These are phyloP conservation scores for Microthyrium microscopicum DNA, from an alignment of 2,329 filamentous ascomycete genomes.

Conservation along the genomic window DNA sequence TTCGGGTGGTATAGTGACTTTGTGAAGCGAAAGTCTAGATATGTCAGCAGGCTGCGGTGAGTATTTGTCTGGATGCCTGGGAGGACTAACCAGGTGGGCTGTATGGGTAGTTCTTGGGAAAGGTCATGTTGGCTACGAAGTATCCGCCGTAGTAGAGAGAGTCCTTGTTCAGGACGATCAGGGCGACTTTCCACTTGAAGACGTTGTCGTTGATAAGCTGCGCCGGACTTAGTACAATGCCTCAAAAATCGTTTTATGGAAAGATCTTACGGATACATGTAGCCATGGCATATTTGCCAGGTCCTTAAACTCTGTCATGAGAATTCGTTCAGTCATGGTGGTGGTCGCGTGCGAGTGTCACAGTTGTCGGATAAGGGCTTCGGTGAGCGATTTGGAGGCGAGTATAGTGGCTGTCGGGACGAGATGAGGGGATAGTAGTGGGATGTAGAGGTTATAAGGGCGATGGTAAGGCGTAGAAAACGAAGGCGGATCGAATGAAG, in stretches of 20 bases:
- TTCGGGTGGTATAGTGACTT: conserved; percentile 80
- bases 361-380: too few species aligned
- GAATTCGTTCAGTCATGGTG: conserved; percentile 49
- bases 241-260: background rate
- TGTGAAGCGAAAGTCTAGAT: conserved; percentile 61
- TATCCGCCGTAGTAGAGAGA: conserved; percentile 88
- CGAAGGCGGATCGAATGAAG: too few species aligned
- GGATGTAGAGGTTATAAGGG: too few species aligned
- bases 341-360: too few species aligned
- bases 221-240: background rate
- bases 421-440: too few species aligned
- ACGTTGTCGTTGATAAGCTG: conserved; percentile 69
- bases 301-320: conserved; percentile 75
- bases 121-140: conserved; percentile 79
- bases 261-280: conserved; percentile 55
- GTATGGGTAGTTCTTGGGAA: conserved; percentile 79
- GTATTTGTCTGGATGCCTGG: background rate
- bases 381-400: too few species aligned
- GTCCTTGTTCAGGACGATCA: conserved; percentile 86
- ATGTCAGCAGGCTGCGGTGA: background rate
- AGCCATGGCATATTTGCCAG: conserved; percentile 87
- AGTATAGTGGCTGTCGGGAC: too few species aligned
- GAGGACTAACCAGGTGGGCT: conserved; percentile 46
- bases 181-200: conserved; percentile 69
- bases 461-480: too few species aligned